Percentiles rank a stretch among this genome's conserved stretches.
Conservation (phyloP, 495 filamentous ascomycete species). For the Penicillium ucsense region DNA sequence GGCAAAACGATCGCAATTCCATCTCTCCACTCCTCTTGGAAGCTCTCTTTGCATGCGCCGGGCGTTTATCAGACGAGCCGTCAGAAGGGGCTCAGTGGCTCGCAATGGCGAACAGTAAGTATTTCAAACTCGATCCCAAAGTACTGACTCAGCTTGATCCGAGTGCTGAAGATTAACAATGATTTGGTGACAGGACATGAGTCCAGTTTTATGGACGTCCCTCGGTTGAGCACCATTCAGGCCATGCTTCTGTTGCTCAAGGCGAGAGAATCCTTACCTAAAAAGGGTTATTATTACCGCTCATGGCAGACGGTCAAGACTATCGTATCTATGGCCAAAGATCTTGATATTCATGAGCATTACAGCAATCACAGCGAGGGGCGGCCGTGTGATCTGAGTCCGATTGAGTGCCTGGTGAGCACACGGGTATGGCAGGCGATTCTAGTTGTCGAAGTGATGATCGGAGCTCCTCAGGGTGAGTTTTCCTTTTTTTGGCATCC, state of each 20-base stretch:
- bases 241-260: conserved; percentile 82
- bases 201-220: conserved; percentile 92
- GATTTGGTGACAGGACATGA: conserved; percentile 58
- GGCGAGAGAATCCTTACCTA: conserved; percentile 81
- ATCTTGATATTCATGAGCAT: conserved; percentile 87
- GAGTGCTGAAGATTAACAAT: conserved; percentile 11
- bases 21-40: conserved; percentile 91
- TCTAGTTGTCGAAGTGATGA: conserved; percentile 82
- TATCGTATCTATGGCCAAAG: conserved; percentile 85
- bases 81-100: conserved; percentile 88
- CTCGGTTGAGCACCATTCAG: conserved; percentile 87
- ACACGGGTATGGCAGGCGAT: conserved; percentile 88
- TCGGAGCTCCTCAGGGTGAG: conserved; percentile 88
- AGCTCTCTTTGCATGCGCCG: conserved; percentile 90
- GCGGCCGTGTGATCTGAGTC: conserved; percentile 54
- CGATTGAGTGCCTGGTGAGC: conserved; percentile 71
- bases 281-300: conserved; percentile 91
- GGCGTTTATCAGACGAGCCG: conserved; percentile 71
- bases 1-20: conserved; percentile 72
- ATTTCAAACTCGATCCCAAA: background rate
- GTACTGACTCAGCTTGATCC: too few species aligned
- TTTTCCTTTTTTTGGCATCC: too few species aligned
- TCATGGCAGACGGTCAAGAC: conserved; percentile 97
- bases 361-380: conserved; percentile 64
- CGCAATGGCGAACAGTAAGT: conserved; percentile 79